These are phyloP conservation scores for Alternaria sp. DNA, from an alignment of 2,329 filamentous ascomycete genomes.

Conservation along the genomic window DNA sequence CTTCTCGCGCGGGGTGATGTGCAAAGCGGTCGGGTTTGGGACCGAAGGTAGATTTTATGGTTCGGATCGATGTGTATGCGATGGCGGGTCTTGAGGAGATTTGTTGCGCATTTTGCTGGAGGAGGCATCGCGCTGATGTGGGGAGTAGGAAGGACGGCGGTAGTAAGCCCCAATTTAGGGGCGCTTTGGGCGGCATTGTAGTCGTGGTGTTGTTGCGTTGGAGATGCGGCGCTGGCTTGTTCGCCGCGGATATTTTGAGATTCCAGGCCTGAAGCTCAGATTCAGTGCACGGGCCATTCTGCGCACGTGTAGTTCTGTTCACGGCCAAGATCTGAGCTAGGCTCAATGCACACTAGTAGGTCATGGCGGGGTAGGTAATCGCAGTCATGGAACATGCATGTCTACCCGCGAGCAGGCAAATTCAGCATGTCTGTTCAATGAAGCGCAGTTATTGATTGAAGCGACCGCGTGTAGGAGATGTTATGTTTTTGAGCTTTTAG, in stretches of 20 bases:
- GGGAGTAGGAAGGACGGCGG: slow-evolving; percentile 39
- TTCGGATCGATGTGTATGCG: slow-evolving; percentile 36
- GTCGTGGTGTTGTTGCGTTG: slow-evolving; percentile 9
- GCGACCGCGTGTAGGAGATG: neutral
- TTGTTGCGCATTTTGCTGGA: slow-evolving; percentile 23
- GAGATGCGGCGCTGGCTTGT: slow-evolving; percentile 10
- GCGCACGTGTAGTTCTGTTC: slow-evolving; percentile 11
- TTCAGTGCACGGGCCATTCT: slow-evolving; percentile 3
- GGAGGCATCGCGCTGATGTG: slow-evolving; percentile 30
- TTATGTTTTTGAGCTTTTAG: slow-evolving; percentile 1
- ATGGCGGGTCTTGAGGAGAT: slow-evolving; percentile 15
- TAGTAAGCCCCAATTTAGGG: slow-evolving; percentile 42
- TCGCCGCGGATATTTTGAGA: slow-evolving; percentile 30
- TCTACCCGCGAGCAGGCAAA: neutral
- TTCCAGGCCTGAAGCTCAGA: neutral
- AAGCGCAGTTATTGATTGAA: neutral
- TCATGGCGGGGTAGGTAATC: neutral
- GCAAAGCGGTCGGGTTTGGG: slow-evolving; percentile 61
- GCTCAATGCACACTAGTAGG: neutral
- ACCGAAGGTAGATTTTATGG: slow-evolving; percentile 65
- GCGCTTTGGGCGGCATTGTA: slow-evolving; percentile 44
- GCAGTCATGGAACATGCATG: neutral
- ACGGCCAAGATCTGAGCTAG: neutral
- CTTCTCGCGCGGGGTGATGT: slow-evolving; percentile 55
- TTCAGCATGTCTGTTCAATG: neutral